Base-by-base conservation (phyloP, 352 stramenopile genomes). In the Phytopythium delawarense region DNA sequence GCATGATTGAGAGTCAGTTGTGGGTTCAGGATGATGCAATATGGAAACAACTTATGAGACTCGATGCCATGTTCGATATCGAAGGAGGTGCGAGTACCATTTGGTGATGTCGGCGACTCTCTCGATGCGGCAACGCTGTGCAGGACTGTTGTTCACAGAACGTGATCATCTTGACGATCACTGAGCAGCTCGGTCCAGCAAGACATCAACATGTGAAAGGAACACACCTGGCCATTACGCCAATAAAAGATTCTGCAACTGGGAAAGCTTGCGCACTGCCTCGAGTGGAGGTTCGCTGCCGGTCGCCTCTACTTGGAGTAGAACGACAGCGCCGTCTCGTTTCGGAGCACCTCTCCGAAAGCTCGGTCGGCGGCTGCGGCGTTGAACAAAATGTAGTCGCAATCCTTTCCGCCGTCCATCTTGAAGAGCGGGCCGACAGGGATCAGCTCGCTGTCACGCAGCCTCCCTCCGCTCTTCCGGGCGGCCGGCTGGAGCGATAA, bases 371-470 rank as follows among this genome's bases (percentile, higher is more conserved):
- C 81, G 23, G 84, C 79, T 16, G 76, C 65, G 65, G 90, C 80
- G 64, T 94, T 94, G 63, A 94, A 94, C 5, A 91, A 55, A 48
- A 94, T 92, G 46, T 90, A 92, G 57, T 94, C 84, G 20, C 84
- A 69, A 54, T 91, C 84, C 67, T 89, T 89, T 12, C 84, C 82
- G 3, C 82, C 84, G n/a, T 88, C 79, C 58, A 91, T 81, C 70
- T 93, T 91, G 65, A 87, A 86, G 2, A 93, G 65, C 25, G 82
- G 79, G 4, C 84, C 84, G 18, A 92, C 80, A 3, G 76, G 74
- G 49, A 92, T 85, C 23, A 94, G 61, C 45, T 80, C 77, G 49
- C 73, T 80, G 32, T 75, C 63, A 32, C 70, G 70, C 28, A 61
- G 40, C 9, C 57, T 61, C 4, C 50, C 54, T n/a, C 58, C 62